Evolutionary conservation across 192 early-diverging fungal species (phyloP).

Genomic region (Obelidium mucronatum): DNA sequence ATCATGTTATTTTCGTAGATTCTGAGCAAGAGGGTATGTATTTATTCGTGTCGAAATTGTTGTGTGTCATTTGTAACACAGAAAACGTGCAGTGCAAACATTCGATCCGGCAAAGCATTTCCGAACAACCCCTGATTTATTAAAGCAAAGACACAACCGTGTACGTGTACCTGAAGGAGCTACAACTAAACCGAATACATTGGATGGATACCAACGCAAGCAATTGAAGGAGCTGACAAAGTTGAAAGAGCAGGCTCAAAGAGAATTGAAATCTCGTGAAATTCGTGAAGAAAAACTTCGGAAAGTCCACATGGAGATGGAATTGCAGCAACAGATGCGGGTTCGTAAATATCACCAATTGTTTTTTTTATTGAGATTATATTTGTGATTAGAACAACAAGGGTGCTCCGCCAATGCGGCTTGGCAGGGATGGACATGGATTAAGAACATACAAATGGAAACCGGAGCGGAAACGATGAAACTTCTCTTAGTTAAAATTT

Average conservation of each 20-base stretch:
- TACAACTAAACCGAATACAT: neutral
- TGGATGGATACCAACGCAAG: neutral
- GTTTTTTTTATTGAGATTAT: neutral
- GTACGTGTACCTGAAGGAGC: conserved; percentile 39
- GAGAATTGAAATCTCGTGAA: conserved; percentile 78
- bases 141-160: conserved; percentile 38
- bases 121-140: conserved; percentile 31
- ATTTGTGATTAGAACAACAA: conserved; percentile 52
- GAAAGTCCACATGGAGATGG: conserved; percentile 77
- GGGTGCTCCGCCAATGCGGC: conserved; percentile 82
- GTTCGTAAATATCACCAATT: conserved; percentile 36
- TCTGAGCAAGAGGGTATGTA: conserved; percentile 51
- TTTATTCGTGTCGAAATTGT: too few relatives aligned
- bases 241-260: conserved; percentile 57
- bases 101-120: conserved; percentile 63
- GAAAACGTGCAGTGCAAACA: conserved; percentile 63
- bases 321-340: conserved; percentile 78
- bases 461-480: conserved; percentile 71
- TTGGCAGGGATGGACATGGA: conserved; percentile 83
- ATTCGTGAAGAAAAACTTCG: conserved; percentile 79
- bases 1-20: conserved; percentile 60
- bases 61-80: too few relatives aligned
- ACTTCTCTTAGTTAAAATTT: neutral
- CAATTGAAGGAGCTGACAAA: neutral
- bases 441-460: conserved; percentile 94